Conservation (phyloP, 345 rosid genomes). For the Acer negundo region DNA sequence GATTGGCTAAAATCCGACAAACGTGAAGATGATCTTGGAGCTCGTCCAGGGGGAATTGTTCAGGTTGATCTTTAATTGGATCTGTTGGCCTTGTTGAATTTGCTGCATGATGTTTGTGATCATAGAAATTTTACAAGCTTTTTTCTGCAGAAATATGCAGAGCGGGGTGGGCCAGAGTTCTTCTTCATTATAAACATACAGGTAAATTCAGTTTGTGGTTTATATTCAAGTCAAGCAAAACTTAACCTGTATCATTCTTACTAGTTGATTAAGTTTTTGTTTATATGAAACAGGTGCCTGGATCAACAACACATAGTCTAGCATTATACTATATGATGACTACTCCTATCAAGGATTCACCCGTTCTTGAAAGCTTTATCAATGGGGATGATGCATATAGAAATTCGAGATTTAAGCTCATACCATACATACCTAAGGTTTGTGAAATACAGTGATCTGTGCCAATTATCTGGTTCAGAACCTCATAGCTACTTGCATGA, state of each 20-base stretch:
- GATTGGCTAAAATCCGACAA: conserved; percentile 94
- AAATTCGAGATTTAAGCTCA: conserved; percentile 97
- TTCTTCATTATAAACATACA: conserved; percentile 89
- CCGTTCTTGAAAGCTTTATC: conserved; percentile 74
- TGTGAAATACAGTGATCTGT: conserved; percentile 16
- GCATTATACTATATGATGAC: conserved; percentile 90
- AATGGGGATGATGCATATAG: conserved; percentile 84
- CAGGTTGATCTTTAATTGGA: conserved; percentile 49
- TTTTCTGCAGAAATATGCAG: conserved; percentile 82
- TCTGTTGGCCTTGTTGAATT: conserved; percentile 10
- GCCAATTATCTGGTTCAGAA: conserved; percentile 2
- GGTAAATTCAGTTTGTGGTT: conserved; percentile 36
- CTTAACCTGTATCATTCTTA: not conserved
- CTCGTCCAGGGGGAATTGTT: conserved; percentile 89
- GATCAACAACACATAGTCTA: conserved; percentile 80
- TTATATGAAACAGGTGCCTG: conserved; percentile 69
- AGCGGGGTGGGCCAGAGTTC: conserved; percentile 85
- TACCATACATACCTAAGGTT: conserved; percentile 96
- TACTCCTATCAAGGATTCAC: conserved; percentile 74
- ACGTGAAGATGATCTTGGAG: conserved; percentile 87
- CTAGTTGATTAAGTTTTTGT: conserved; percentile 11
- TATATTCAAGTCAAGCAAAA: conserved; percentile 6
- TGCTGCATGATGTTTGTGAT: conserved; percentile 5
- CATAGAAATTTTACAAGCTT: conserved; percentile 15
- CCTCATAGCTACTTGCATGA: too few relatives aligned